A percentile compares a stretch with the other conserved stretches of the same genome.
phyloP scores from a whole-genome alignment of 148 eudicot species.

The Drosera capensis region DNA sequence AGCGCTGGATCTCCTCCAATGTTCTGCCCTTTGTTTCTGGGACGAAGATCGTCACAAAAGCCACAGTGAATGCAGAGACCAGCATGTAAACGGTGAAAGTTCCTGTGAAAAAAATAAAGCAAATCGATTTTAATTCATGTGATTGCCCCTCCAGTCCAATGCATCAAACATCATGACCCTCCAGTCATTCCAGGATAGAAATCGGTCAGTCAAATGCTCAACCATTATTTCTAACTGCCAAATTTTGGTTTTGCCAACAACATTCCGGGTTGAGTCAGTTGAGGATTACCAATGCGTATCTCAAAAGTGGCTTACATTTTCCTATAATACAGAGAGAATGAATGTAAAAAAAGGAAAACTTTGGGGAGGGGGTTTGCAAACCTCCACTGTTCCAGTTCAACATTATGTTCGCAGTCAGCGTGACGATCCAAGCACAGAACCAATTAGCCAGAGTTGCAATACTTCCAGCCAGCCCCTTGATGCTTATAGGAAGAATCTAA shows the following conservation, averaged over 20 bases:
- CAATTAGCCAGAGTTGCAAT: conserved; percentile 61
- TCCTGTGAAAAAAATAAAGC: conserved; percentile 5
- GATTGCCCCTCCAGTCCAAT: too few species aligned
- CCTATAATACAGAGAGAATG: too few species aligned
- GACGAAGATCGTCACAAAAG: conserved; percentile 19
- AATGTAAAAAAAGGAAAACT: background rate
- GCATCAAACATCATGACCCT: too few species aligned
- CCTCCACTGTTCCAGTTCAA: conserved; percentile 74
- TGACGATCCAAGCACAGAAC: conserved; percentile 52
- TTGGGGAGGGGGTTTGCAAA: conserved; percentile 3
- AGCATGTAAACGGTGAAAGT: conserved; percentile 28
- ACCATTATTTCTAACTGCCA: too few species aligned
- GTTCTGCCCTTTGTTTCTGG: conserved; percentile 45
- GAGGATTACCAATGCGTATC: background rate
- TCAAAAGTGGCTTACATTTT: too few species aligned
- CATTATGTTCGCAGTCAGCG: conserved; percentile 58
- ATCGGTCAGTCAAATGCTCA: too few species aligned
- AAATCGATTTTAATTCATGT: too few species aligned
- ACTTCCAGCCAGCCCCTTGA: conserved; percentile 75
- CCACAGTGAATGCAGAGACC: conserved; percentile 18
- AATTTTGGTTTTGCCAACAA: too few species aligned
- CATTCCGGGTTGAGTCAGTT: too few species aligned
- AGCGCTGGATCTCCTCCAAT: conserved; percentile 37
- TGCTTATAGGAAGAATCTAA: conserved; percentile 72
- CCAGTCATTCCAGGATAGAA: too few species aligned